Conservation (phyloP, 768 basidiomycete species). For the Psilocybe azurescens region DNA sequence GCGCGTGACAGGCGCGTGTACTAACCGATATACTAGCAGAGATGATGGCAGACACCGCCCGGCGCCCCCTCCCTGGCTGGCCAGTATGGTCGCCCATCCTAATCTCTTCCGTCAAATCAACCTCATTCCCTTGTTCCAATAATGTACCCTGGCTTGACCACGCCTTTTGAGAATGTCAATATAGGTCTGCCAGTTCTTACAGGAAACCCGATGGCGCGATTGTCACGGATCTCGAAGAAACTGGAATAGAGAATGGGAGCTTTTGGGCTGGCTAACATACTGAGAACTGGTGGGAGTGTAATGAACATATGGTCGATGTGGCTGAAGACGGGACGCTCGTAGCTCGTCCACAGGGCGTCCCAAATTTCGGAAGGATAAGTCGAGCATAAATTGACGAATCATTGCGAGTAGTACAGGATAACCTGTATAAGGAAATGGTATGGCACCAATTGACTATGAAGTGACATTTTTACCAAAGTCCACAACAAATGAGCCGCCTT, state of each 20-base stretch:
- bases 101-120: slow-evolving; percentile 25
- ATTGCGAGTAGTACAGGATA: slow-evolving; percentile 32
- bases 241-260: slow-evolving; percentile 19
- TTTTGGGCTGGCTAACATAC: slow-evolving; percentile 20
- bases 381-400: slow-evolving; percentile 25
- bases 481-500: slow-evolving; percentile 28
- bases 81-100: too few species aligned
- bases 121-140: slow-evolving; percentile 29
- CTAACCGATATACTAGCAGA: slow-evolving; percentile 28
- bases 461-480: slow-evolving; percentile 13
- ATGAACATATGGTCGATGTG: slow-evolving; percentile 26
- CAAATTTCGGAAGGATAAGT: slow-evolving; percentile 28
- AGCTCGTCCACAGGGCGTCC: slow-evolving; percentile 22
- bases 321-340: slow-evolving; percentile 20
- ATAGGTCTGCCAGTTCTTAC: slow-evolving; percentile 26
- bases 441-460: neutral
- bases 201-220: slow-evolving; percentile 20
- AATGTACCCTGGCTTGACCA: slow-evolving; percentile 22
- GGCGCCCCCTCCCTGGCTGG: too few species aligned
- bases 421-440: slow-evolving; percentile 9
- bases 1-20: slow-evolving; percentile 31
- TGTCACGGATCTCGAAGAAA: slow-evolving; percentile 26
- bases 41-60: neutral
- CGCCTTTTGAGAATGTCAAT: slow-evolving; percentile 21
- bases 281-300: slow-evolving; percentile 16